phyloP scores from a whole-genome alignment of 2,329 filamentous ascomycete genomes.

The Fusarium globosum region DNA sequence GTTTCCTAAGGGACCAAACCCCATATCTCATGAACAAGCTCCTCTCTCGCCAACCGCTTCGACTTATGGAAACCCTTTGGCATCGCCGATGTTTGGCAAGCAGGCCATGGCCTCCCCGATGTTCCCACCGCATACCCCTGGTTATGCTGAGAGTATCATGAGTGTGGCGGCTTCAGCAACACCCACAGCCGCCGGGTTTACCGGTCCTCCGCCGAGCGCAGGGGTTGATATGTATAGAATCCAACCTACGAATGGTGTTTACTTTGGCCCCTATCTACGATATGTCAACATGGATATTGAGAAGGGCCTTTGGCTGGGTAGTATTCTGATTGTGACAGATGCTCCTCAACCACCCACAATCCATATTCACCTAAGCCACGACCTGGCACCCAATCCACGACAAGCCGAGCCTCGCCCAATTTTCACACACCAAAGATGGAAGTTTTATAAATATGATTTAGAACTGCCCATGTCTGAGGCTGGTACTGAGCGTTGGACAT shows the following conservation, averaged over 20 bases:
- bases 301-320: constrained; percentile 89
- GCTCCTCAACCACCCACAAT: constrained; percentile 93
- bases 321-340: constrained; percentile 93
- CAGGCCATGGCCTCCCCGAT: constrained; percentile 77
- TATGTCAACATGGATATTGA: constrained; percentile 99
- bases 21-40: constrained; percentile 82
- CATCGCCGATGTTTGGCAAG: constrained; percentile 73
- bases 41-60: constrained; percentile 86
- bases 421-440: constrained; percentile 90
- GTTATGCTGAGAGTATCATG: constrained; percentile 87
- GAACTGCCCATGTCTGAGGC: constrained; percentile 90
- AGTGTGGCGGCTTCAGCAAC: constrained; percentile 79
- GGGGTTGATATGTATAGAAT: constrained; percentile 96
- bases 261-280: constrained; percentile 95
- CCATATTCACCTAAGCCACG: constrained; percentile 89
- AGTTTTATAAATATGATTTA: constrained; percentile 94
- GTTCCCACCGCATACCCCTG: constrained; percentile 83
- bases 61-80: constrained; percentile 79
- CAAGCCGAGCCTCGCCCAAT: constrained; percentile 87
- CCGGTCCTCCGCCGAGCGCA: constrained; percentile 85
- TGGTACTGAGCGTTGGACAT: constrained; percentile 87
- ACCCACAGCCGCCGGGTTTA: constrained; percentile 83
- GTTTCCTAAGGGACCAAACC: constrained; percentile 95
- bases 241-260: constrained; percentile 93
- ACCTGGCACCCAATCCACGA: constrained; percentile 91